These are phyloP conservation scores for Osmanthus fragrans DNA, from an alignment of 257 asterid genomes.

Conservation along the genomic window DNA sequence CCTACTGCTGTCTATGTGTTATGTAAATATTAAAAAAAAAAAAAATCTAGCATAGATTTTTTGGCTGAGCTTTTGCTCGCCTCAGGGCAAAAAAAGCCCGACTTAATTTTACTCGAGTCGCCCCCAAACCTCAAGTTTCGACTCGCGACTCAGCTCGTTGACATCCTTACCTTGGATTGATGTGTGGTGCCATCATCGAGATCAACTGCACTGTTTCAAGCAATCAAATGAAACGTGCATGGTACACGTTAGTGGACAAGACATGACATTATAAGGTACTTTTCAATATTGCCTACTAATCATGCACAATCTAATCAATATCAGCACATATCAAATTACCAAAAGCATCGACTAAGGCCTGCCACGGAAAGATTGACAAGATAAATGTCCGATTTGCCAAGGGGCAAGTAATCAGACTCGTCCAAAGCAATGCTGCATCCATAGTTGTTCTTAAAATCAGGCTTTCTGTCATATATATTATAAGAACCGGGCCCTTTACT, in stretches of 20 bases:
- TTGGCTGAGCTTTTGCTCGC: too few relatives aligned
- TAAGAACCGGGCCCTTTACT: constrained; percentile 57
- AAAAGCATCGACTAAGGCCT: not conserved
- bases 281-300: too few relatives aligned
- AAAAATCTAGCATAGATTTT: too few relatives aligned
- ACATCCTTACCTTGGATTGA: not conserved
- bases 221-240: not conserved
- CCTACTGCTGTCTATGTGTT: too few relatives aligned
- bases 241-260: not conserved
- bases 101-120: too few relatives aligned
- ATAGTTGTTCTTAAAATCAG: constrained; percentile 64
- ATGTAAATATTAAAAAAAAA: too few relatives aligned
- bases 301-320: too few relatives aligned
- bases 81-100: too few relatives aligned
- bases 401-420: constrained; percentile 58
- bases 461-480: constrained; percentile 53
- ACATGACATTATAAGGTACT: too few relatives aligned
- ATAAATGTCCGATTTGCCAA: constrained; percentile 49
- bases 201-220: not conserved
- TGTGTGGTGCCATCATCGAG: constrained; percentile 93
- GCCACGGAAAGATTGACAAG: constrained; percentile 82
- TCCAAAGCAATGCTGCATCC: constrained; percentile 80
- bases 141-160: too few relatives aligned
- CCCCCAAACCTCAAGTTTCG: too few relatives aligned
- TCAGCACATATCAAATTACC: not conserved